These are phyloP conservation scores for Kodamaea kakaduensis DNA, from an alignment of 805 yeast genomes.

Conservation along the genomic window DNA sequence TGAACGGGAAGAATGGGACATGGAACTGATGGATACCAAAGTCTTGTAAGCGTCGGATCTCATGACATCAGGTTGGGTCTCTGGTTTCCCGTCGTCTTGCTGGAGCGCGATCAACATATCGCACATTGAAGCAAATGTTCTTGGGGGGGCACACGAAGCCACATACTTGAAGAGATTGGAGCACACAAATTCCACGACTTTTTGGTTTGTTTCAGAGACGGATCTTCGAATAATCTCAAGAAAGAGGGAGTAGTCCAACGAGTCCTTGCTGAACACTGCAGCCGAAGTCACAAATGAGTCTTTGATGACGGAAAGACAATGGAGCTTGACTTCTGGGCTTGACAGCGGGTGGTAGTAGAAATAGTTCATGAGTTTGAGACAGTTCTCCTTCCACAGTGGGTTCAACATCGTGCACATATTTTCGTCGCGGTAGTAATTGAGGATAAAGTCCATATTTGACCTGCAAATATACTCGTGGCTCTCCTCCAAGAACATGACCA, in stretches of 20 bases:
- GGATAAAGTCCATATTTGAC: conserved; percentile 38
- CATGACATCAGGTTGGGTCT: not conserved
- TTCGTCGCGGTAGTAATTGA: conserved; percentile 45
- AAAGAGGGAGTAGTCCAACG: conserved; percentile 26
- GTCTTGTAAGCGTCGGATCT: conserved; percentile 6
- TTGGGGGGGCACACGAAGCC: conserved; percentile 14
- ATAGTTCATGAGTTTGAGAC: conserved; percentile 40
- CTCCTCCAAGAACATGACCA: conserved; percentile 40
- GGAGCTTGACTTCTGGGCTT: conserved; percentile 23
- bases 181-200: conserved; percentile 28
- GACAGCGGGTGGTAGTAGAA: conserved; percentile 33
- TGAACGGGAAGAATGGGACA: conserved; percentile 2
- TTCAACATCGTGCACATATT: conserved; percentile 52
- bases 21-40: conserved; percentile 7
- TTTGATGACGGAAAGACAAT: conserved; percentile 31
- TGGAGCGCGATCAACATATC: not conserved
- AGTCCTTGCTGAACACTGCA: conserved; percentile 24
- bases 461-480: conserved; percentile 35
- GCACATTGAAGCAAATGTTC: not conserved
- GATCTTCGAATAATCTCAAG: conserved; percentile 29
- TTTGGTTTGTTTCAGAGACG: conserved; percentile 25
- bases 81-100: not conserved
- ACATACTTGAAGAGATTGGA: conserved; percentile 24
- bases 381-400: conserved; percentile 49
- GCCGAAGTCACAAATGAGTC: conserved; percentile 34